phyloP scores from a whole-genome alignment of 768 basidiomycete species.

The Suillus clintonianus region DNA sequence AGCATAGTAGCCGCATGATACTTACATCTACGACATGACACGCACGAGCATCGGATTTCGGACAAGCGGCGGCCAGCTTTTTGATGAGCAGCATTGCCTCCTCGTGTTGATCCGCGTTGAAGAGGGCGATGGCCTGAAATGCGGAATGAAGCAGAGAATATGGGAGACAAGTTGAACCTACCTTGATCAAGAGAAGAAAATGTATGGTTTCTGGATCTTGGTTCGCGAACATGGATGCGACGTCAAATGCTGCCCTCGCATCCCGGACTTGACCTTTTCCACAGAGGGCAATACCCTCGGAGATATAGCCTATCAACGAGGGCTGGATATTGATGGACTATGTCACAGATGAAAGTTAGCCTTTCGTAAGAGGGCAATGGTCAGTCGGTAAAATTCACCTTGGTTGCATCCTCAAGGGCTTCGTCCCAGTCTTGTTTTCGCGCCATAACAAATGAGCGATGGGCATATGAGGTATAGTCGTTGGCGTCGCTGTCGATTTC shows the following conservation, averaged over 20 bases:
- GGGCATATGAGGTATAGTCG: background rate
- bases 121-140: background rate
- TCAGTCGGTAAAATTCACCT: background rate
- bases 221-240: background rate
- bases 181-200: background rate
- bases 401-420: background rate
- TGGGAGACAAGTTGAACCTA: background rate
- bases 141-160: background rate
- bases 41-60: background rate
- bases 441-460: background rate
- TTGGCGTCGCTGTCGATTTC: background rate
- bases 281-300: background rate
- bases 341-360: background rate
- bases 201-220: background rate
- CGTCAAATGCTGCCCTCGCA: background rate
- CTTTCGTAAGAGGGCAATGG: background rate
- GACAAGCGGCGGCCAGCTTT: background rate
- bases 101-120: background rate
- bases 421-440: background rate
- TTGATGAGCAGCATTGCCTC: background rate
- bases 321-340: background rate
- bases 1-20: background rate
- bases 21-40: background rate
- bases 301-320: background rate
- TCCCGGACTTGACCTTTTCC: background rate